A percentile compares a stretch with the other conserved stretches of the same genome.
phyloP scores from a whole-genome alignment of 495 filamentous ascomycete species.

The Penicillium pulvis region DNA sequence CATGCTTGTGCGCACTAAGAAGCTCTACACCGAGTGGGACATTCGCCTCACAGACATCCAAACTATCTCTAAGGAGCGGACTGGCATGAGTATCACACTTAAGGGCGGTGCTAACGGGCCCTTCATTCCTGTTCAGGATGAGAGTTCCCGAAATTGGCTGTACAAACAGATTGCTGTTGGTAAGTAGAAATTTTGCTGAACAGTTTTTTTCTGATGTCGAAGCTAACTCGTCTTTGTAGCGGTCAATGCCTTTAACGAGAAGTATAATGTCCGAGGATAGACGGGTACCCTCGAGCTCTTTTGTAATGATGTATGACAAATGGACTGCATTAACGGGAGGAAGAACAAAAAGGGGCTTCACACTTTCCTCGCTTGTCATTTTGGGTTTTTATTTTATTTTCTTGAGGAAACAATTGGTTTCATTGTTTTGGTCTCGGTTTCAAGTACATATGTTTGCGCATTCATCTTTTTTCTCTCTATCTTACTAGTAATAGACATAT shows the following conservation, averaged over 20 bases:
- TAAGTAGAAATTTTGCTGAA: constrained; percentile 25
- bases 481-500: constrained; percentile 4
- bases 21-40: constrained; percentile 89
- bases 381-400: neutral
- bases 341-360: constrained; percentile 5
- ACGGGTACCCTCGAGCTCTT: constrained; percentile 2
- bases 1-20: constrained; percentile 84
- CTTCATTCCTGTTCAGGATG: constrained; percentile 90
- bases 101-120: constrained; percentile 91
- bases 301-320: constrained; percentile 31
- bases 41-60: constrained; percentile 93
- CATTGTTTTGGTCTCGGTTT: neutral
- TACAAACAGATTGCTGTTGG: constrained; percentile 69
- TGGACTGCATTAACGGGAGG: constrained; percentile 20
- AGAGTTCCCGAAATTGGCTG: constrained; percentile 84
- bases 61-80: constrained; percentile 94
- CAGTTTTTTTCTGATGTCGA: neutral
- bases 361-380: neutral
- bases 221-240: constrained; percentile 40
- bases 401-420: neutral
- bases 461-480: neutral
- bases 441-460: constrained; percentile 6
- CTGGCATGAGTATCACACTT: constrained; percentile 84
- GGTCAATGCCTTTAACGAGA: constrained; percentile 72
- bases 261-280: constrained; percentile 64